phyloP scores from a whole-genome alignment of 2,329 filamentous ascomycete species.

The Colletotrichum lupini region DNA sequence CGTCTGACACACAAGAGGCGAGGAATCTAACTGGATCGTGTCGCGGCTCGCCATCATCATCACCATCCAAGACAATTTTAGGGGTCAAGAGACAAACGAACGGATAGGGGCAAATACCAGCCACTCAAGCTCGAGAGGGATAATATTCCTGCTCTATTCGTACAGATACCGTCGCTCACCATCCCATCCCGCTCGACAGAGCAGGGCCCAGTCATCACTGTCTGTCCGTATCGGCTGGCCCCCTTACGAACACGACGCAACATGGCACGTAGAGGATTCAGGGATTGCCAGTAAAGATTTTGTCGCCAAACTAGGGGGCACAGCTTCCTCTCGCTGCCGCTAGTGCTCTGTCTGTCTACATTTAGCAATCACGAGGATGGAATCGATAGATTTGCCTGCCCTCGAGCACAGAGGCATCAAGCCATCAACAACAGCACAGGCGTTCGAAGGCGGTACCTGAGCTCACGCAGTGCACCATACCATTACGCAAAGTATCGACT shows the following conservation, averaged over 20 bases:
- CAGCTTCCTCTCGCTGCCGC: not conserved
- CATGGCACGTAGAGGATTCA: conserved; percentile 4
- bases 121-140: not conserved
- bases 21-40: conserved; percentile 17
- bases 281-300: conserved; percentile 2
- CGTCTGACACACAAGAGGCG: conserved; percentile 24
- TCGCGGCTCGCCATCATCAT: conserved; percentile 8
- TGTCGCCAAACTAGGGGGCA: not conserved
- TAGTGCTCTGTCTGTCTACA: not conserved
- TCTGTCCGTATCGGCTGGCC: not conserved
- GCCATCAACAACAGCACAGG: not conserved
- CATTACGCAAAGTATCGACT: not conserved
- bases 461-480: not conserved
- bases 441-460: not conserved
- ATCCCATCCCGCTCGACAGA: not conserved
- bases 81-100: not conserved
- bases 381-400: not conserved
- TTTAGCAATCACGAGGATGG: conserved; percentile 1
- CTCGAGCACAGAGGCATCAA: not conserved
- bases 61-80: conserved; percentile 19
- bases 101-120: not conserved
- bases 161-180: not conserved
- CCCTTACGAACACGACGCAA: conserved; percentile 12
- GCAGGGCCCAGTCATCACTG: not conserved
- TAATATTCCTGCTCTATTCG: too few relatives aligned